Evolutionary conservation across 1,284 basidiomycete genomes (phyloP), one percentile per base, ranked within the genome.

Genomic region (Cutaneotrichosporon mucoides): DNA sequence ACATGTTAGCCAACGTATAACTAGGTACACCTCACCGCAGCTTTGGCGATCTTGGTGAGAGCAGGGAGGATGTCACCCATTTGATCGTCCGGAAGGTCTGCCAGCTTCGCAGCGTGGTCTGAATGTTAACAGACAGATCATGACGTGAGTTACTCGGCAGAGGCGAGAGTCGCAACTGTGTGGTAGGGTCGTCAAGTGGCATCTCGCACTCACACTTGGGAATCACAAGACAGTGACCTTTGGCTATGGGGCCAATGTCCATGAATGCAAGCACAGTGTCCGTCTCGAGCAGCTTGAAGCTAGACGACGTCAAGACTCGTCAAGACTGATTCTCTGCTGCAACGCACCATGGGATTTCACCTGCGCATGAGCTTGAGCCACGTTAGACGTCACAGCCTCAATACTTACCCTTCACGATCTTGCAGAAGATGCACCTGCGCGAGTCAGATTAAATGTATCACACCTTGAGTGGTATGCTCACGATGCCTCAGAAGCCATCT

Each of bases 201-300:
- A 24, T 24, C 24, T 24, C 24, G 24, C 24, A 61, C 76, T 57
- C 60, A 90, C 90, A 86, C 81, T 97, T 97, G 10, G 94, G 94
- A 62, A 97, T 90, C 57, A 97, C 82, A 38, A 96, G 84, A 56
- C 75, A 76, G 64, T 79, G 93, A 1, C 92, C 92, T 68, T 84
- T 86, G 15, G 92, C 84, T 42, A 96, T 81, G 34, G 94, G 93
- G 2, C 87, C 86, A 64, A 97, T 91, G 71, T 96, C 93, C 68
- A 94, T 84, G 79, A 94, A 93, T 0, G 92, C 84, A 64, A 82
- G 86, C 10, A 87, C 86, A 5, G 71, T 56, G 12, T 87, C 84
- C 1, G 89, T 92, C 75, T 93, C 91, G 43, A 89, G 66, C 45
- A 94, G 84, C 81, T 92, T 93, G 76, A 85, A 86, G 78, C 89